phyloP scores from a whole-genome alignment of 116 monocot genomes.

The Papilionanthe hybrid region DNA sequence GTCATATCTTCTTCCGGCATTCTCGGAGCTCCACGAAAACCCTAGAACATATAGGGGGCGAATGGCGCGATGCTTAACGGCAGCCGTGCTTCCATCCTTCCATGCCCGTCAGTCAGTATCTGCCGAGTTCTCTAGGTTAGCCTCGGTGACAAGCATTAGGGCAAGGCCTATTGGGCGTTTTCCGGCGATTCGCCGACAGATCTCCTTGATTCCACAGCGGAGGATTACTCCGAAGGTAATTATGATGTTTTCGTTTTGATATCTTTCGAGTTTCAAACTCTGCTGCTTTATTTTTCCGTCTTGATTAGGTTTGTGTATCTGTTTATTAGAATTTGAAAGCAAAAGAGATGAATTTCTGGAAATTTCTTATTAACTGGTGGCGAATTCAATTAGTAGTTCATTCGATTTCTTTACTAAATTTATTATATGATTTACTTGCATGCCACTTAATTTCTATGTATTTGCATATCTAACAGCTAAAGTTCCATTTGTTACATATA shows the following conservation, averaged over 20 bases:
- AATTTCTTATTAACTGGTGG: neutral
- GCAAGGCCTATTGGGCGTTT: constrained; percentile 13
- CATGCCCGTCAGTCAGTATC: constrained; percentile 13
- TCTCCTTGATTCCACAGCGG: constrained; percentile 24
- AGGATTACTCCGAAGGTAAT: constrained; percentile 37
- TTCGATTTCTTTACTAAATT: neutral
- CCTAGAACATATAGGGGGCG: neutral
- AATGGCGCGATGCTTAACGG: constrained; percentile 46
- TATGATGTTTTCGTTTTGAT: neutral
- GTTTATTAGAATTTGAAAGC: neutral
- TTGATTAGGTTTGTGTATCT: neutral
- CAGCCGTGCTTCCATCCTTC: constrained; percentile 17
- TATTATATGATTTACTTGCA: neutral
- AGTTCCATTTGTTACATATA: no score
- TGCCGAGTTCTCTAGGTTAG: constrained; percentile 17
- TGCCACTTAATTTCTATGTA: no score
- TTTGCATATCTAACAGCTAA: no score
- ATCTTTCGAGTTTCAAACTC: neutral
- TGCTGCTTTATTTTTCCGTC: neutral
- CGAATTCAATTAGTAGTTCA: neutral
- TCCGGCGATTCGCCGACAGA: constrained; percentile 8
- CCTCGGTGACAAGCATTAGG: constrained; percentile 16
- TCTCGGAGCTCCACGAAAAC: constrained; percentile 4
- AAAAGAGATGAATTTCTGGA: neutral
- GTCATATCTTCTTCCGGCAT: neutral